These are phyloP conservation scores for Hyaloperonospora brassicae DNA, from an alignment of 352 stramenopile genomes.

Conservation along the genomic window DNA sequence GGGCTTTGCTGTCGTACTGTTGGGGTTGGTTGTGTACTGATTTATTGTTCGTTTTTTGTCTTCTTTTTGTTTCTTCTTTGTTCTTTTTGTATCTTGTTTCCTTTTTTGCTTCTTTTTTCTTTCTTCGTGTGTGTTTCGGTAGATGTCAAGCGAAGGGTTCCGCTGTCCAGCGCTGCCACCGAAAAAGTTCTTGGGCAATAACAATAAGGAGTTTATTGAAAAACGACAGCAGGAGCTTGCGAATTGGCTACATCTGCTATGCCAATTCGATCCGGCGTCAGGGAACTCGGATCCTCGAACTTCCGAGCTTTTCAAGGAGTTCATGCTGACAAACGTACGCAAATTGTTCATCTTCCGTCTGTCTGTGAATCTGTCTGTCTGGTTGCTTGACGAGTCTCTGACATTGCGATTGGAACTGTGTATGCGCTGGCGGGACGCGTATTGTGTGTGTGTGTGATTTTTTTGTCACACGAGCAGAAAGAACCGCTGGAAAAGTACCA, in stretches of 20 bases:
- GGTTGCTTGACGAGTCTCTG: neutral
- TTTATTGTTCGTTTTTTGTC: neutral
- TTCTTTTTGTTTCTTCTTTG: neutral
- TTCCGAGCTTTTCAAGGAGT: conserved; percentile 71
- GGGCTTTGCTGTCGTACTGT: no score
- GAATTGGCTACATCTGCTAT: conserved; percentile 81
- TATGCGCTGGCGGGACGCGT: neutral
- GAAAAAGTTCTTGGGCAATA: conserved; percentile 85
- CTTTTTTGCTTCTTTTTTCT: neutral
- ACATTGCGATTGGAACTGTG: neutral
- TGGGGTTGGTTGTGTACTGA: neutral
- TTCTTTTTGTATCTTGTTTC: neutral
- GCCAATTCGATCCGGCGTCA: conserved; percentile 58
- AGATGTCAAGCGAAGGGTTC: conserved; percentile 67
- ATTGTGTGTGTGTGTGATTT: conserved; percentile 4
- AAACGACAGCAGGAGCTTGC: conserved; percentile 84
- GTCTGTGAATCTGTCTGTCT: neutral
- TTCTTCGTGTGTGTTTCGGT: neutral
- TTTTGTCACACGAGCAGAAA: conserved; percentile 38
- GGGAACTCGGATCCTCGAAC: conserved; percentile 51
- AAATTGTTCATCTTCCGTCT: neutral
- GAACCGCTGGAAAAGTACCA: conserved; percentile 62
- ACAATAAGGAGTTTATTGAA: conserved; percentile 87
- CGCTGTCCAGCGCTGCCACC: conserved; percentile 73
- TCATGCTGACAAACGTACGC: conserved; percentile 69